Evolutionary conservation across 306 rosid genomes (phyloP).

Genomic region (Prunus dulcis): DNA sequence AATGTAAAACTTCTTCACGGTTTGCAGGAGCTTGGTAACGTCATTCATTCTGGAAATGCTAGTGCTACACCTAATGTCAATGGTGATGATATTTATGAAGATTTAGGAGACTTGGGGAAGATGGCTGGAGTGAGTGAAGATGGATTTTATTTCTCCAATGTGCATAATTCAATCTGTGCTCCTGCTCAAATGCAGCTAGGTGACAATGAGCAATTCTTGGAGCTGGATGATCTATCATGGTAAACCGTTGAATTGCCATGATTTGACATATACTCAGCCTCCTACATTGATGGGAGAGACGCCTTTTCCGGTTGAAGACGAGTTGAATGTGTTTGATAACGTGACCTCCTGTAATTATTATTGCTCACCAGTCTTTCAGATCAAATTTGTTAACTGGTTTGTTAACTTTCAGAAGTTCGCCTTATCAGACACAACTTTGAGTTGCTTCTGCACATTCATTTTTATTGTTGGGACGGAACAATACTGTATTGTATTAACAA

Average conservation of each 20-base stretch:
- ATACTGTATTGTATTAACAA: not conserved
- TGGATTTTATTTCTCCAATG: slow-evolving; percentile 6
- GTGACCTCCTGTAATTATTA: not conserved
- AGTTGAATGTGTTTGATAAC: not conserved
- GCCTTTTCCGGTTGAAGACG: not conserved
- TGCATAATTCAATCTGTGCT: not conserved
- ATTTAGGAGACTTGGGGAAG: slow-evolving; percentile 31
- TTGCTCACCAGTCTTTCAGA: not conserved
- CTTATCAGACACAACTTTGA: not conserved
- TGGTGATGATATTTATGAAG: slow-evolving; percentile 23
- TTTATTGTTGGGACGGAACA: not conserved
- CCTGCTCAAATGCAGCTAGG: not conserved
- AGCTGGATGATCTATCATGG: slow-evolving; percentile 52
- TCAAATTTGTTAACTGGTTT: not conserved
- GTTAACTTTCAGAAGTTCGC: not conserved
- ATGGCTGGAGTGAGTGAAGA: slow-evolving; percentile 9
- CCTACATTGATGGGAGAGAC: not conserved
- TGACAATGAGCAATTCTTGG: slow-evolving; percentile 30
- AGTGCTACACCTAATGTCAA: not conserved
- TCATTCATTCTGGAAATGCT: slow-evolving; percentile 9
- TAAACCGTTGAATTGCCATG: slow-evolving; percentile 2
- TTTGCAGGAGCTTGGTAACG: slow-evolving; percentile 19
- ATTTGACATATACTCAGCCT: not conserved
- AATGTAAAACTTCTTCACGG: not conserved
- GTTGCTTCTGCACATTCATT: not conserved